Base-by-base conservation (phyloP, 371 early-diverging fungal species). In the Mucor velutinosus region DNA sequence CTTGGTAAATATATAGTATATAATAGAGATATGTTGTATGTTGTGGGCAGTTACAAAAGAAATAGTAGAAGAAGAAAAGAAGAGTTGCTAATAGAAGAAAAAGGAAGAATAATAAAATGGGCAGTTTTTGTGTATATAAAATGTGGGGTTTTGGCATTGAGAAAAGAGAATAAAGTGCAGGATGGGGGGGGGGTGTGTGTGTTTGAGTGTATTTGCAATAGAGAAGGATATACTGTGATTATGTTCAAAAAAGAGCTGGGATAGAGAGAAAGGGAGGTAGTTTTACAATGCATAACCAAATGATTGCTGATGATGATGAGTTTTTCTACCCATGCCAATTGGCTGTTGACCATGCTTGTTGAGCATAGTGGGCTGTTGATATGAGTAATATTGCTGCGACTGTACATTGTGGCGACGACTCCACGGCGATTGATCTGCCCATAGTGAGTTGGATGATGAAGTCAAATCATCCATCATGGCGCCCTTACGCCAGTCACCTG, bases 371-470 rank as follows among this genome's bases (percentile, higher is more conserved):
- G 61, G 43, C 23, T 60, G 39, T 17, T 41, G 47, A 14, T 56
- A 56, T 56, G 56, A 56, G 32, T 56, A 56, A 56, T 27, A 32
- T 29, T 12, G 45, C 47, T 43, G 45, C n/a, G 61, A n/a, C 35
- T 30, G 55, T 11, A 33, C 23, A 32, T 33, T n/a, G 37, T 49
- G 51, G 19, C 21, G 57, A 62, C 39, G 39, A 19, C 71, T 67
- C 80, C 80, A 80, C 25, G 77, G 80, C 21, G 70, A 71, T 62
- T 71, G 78, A 19, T 73, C 71, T 7, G 80, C 65, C 80, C 75
- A 79, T 7, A 79, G 64, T 0, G 79, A 79, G n/a, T 69, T 68
- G 33, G 35, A 23, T 19, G 27, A 57, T 23, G 43, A 53, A 62
- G 30, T 25, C n/a, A 39, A 29, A 55, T 60, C 67, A 43, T 55